These are phyloP conservation scores for Lecanosticta acicola DNA, from an alignment of 2,329 filamentous ascomycete species.

Conservation along the genomic window DNA sequence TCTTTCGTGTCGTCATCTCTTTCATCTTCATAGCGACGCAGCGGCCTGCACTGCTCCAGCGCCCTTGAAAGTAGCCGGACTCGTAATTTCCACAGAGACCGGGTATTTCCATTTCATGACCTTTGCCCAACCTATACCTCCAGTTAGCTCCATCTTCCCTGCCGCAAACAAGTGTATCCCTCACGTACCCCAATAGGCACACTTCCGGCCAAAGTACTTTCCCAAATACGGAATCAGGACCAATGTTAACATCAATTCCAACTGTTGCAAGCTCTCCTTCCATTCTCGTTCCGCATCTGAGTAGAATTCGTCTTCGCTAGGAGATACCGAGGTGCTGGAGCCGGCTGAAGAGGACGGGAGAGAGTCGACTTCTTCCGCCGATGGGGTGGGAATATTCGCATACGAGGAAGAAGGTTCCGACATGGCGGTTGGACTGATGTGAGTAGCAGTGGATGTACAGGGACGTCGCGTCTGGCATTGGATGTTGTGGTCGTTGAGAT, in stretches of 20 bases:
- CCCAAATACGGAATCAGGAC: conserved; percentile 88
- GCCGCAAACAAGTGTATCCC: neutral
- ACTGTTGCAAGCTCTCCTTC: conserved; percentile 87
- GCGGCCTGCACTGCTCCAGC: conserved; percentile 45
- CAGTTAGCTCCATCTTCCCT: conserved; percentile 17
- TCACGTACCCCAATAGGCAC: conserved; percentile 87
- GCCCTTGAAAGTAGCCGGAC: conserved; percentile 41
- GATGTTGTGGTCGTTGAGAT: neutral
- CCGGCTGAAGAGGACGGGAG: conserved; percentile 48
- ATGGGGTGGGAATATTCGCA: conserved; percentile 44
- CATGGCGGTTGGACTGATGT: conserved; percentile 19
- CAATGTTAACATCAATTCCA: conserved; percentile 91
- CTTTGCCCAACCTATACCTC: conserved; percentile 68
- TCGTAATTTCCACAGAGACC: conserved; percentile 61
- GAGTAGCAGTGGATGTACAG: neutral
- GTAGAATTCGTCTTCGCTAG: conserved; percentile 43
- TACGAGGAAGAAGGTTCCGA: conserved; percentile 45
- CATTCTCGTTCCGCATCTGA: conserved; percentile 92
- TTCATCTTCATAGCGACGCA: conserved; percentile 31
- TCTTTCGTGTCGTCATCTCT: neutral
- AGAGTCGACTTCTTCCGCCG: conserved; percentile 44
- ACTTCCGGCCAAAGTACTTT: conserved; percentile 90
- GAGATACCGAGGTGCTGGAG: conserved; percentile 43
- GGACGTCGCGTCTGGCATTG: neutral
- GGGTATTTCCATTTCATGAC: conserved; percentile 94